Base-by-base conservation (phyloP, 139 green algal genomes). In the Volvox africanus region DNA sequence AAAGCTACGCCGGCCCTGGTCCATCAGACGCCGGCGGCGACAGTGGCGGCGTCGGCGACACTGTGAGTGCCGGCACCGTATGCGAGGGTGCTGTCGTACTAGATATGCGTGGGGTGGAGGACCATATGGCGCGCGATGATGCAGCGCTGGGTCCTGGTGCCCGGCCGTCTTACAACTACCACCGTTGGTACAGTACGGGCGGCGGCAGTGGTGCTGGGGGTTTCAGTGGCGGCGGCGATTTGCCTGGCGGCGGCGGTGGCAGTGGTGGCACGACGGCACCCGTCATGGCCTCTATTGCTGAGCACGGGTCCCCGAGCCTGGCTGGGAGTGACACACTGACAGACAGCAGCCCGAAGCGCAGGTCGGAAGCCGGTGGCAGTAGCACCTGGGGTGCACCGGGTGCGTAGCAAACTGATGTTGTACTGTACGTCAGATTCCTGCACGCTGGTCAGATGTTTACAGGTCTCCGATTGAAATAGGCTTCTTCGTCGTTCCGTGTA, bases 271-370 rank as follows among this genome's bases (percentile, higher is more conserved):
- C 55, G 2, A 55, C 18, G 26, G 80, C 33, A 2, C 81, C 81
- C 19, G 18, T 33, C 61, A 87, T 87, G 81, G 81, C 81, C 2
- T 77, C 81, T 32, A 87, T 87, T 33, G 81, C 81, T 28, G 81
- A 87, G 61, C 61, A 87, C 61, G 81, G 81, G 5, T 75, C 80
- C 9, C 81, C 81, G 32, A 86, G 50, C 50, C 36, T 84, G 78
- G 36, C 36, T n/a, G 80, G 80, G 12, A 73, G 50, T 44, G 50
- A 67, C 21, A 44, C 32, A 22, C 24, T 84, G 18, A 84, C 78
- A 14, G 78, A 84, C 37, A 44, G 11, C 37, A 84, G 78, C 37
- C 37, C 18, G 37, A 22, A 35, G 36, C 75, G 75, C 12, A 22
- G 37, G 78, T 67, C 78, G 37, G 36, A 50, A 67, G 37, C 14